Evolutionary conservation across 2,329 filamentous ascomycete species (phyloP).

Genomic region (Sporothrix mexicana): DNA sequence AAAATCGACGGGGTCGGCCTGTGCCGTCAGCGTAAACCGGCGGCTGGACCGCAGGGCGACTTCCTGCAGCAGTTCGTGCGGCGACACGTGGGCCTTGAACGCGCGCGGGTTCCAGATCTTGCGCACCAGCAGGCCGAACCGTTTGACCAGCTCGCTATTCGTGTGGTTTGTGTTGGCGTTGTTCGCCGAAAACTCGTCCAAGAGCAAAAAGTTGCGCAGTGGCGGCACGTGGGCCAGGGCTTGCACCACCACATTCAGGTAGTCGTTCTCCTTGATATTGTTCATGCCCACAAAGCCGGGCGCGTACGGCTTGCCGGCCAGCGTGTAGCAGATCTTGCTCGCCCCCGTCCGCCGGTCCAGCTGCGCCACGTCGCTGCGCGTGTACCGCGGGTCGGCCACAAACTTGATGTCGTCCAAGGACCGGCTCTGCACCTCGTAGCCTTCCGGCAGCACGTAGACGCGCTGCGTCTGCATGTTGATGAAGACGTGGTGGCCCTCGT

Average conservation of each 20-base stretch:
- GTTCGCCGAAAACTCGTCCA: constrained; percentile 71
- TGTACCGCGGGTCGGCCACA: constrained; percentile 89
- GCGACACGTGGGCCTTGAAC: constrained; percentile 95
- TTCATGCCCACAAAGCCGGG: constrained; percentile 99
- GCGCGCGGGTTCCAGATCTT: constrained; percentile 98
- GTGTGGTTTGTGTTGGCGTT: constrained; percentile 42
- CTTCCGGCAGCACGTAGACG: constrained; percentile 91
- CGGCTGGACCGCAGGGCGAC: constrained; percentile 89
- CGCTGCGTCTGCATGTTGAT: constrained; percentile 96
- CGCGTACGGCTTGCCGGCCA: constrained; percentile 82
- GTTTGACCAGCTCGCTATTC: constrained; percentile 80
- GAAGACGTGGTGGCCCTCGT: constrained; percentile 95
- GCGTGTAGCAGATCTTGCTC: constrained; percentile 69
- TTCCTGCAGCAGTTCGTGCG: constrained; percentile 95
- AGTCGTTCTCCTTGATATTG: constrained; percentile 99
- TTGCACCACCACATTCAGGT: constrained; percentile 94
- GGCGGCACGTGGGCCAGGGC: constrained; percentile 88
- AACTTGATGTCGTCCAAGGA: constrained; percentile 98
- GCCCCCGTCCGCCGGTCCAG: constrained; percentile 64
- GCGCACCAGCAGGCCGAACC: constrained; percentile 86
- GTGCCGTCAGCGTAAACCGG: constrained; percentile 85
- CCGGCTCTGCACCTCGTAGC: constrained; percentile 94
- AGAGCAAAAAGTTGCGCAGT: constrained; percentile 87
- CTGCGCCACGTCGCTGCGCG: constrained; percentile 76
- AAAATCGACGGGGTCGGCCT: constrained; percentile 96